Evolutionary conservation across 441 rosid species (phyloP), one percentile per base, ranked within the genome.

Genomic region (Arabidopsis hybrid): DNA sequence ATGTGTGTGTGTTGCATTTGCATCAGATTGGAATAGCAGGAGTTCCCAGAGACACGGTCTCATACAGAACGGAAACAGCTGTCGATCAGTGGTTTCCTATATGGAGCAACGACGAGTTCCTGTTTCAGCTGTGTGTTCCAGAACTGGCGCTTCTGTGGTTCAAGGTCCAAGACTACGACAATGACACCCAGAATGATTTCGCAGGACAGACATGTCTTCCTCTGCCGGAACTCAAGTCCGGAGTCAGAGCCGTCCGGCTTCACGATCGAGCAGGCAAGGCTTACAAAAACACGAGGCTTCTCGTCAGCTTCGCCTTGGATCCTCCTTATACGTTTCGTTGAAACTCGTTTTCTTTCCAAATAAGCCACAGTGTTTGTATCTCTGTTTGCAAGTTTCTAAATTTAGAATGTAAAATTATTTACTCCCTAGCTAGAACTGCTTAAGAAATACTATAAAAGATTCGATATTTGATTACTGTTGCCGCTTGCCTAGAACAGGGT

Each of bases 201-300:
- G 98, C 87, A 21, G 98, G 97, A 57, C 95, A 93, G 75, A 84
- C 91, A 17, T 90, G 90, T 70, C 76, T 91, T n/a, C 95, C 96
- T 6, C 73, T 93, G 12, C 79, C 82, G 2, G 94, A 93, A 59
- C 18, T 93, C 38, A 81, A 86, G 83, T 45, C 73, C 3, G 97
- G 95, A 49, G 79, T 93, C 67, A 79, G 96, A 65, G 82, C 91
- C 7, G 90, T 88, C 71, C 88, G 91, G 6, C 80, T 93, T 39
- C 72, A 85, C 14, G 34, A 77, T 74, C 78, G 66, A 0, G 78
- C 74, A 66, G 92, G 97, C 29, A 68, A 64, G 5, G 75, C 9
- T 31, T 87, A 86, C 81, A 81, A 53, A 62, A 72, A 76, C 69
- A 74, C 79, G 2, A 91, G 84, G 79, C 90, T 92, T 59, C 93